These are phyloP conservation scores for Neurospora cerealis DNA, from an alignment of 495 filamentous ascomycete genomes.

Conservation along the genomic window DNA sequence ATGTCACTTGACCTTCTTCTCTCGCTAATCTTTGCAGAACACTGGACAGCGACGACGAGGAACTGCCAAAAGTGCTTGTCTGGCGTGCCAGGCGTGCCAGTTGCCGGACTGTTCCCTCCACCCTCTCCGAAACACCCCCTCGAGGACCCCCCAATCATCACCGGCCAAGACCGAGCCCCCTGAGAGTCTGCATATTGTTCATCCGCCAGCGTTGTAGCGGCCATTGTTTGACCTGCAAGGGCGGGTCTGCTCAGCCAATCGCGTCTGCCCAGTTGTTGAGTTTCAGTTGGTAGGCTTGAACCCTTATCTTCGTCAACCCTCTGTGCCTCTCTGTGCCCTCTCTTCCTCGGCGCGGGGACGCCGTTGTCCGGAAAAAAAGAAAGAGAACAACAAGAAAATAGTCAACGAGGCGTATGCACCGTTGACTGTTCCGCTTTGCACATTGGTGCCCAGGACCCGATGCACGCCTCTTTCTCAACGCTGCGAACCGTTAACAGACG, in stretches of 20 bases:
- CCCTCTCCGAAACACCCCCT: background rate
- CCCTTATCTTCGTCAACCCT: background rate
- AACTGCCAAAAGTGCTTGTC: background rate
- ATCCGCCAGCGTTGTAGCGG: conserved; percentile 15
- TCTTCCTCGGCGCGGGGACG: background rate
- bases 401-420: background rate
- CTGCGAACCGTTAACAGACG: background rate
- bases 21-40: background rate
- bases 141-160: background rate
- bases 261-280: conserved; percentile 1
- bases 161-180: background rate
- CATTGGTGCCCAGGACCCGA: background rate
- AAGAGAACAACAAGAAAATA: background rate
- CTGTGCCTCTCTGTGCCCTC: background rate
- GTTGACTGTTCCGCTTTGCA: background rate
- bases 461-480: background rate
- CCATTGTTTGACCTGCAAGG: conserved; percentile 18
- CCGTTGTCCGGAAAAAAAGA: background rate
- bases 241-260: conserved; percentile 14
- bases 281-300: conserved; percentile 8
- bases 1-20: background rate
- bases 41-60: background rate
- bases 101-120: background rate
- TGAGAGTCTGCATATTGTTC: background rate
- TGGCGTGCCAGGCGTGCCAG: background rate